Conservation (phyloP, 2,329 filamentous ascomycete genomes). For the Ascocoryne sarcoides region DNA sequence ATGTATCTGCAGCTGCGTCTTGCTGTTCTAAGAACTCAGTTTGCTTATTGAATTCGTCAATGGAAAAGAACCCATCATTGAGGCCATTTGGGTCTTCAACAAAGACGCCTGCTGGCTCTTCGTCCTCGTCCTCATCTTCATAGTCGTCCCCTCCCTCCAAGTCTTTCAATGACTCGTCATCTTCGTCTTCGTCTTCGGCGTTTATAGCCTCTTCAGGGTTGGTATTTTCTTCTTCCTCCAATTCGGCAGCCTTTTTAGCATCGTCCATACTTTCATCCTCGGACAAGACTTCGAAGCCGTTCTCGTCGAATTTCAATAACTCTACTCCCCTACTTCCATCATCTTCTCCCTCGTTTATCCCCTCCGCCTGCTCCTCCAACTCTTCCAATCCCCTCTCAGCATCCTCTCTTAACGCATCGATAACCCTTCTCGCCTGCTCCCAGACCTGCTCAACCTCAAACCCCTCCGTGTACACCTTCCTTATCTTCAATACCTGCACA, state of each 20-base stretch:
- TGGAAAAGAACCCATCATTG: constrained; percentile 96
- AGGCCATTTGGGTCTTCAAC: constrained; percentile 71
- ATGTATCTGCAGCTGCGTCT: constrained; percentile 67
- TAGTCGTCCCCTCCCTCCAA: constrained; percentile 30
- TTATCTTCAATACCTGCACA: constrained; percentile 57
- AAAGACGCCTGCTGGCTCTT: constrained; percentile 45
- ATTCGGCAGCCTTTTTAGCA: constrained; percentile 16
- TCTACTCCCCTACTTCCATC: constrained; percentile 31
- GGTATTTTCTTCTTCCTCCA: constrained; percentile 25
- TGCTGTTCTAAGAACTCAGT: constrained; percentile 83
- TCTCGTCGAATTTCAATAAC: constrained; percentile 31
- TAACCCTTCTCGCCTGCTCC: constrained; percentile 83
- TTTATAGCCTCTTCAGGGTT: constrained; percentile 27
- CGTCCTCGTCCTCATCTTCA: constrained; percentile 41
- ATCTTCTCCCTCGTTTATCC: constrained; percentile 25
- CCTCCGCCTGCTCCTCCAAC: constrained; percentile 20
- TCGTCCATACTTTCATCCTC: constrained; percentile 31
- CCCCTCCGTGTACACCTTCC: constrained; percentile 76
- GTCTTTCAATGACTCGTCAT: constrained; percentile 29
- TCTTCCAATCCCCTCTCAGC: constrained; percentile 39
- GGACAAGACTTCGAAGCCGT: constrained; percentile 31
- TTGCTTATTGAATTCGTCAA: constrained; percentile 94
- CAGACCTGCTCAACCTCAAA: constrained; percentile 87
- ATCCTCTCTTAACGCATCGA: constrained; percentile 53
- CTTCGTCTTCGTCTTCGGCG: constrained; percentile 18